Evolutionary conservation across 2,329 filamentous ascomycete species (phyloP).

Genomic region (Plenodomus tracheiphilus): DNA sequence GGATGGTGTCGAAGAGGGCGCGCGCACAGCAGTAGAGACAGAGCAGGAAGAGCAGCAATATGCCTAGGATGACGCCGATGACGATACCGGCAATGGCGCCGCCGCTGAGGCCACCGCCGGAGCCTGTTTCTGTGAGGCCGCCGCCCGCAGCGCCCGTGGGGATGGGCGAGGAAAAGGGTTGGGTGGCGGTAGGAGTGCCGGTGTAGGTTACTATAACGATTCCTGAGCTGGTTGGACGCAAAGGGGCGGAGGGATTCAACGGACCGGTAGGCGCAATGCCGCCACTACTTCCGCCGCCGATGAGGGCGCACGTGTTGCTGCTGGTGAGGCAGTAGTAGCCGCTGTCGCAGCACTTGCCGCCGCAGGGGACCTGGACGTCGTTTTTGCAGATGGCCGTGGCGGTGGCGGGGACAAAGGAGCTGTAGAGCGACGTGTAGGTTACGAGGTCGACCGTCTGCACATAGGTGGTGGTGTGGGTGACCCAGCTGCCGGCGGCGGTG

Average conservation of each 20-base stretch:
- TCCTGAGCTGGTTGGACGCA: conserved; percentile 57
- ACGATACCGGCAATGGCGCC: conserved; percentile 83
- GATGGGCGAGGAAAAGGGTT: conserved; percentile 57
- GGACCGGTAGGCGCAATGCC: conserved; percentile 39
- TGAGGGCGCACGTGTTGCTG: conserved; percentile 61
- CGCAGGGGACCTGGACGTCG: conserved; percentile 63
- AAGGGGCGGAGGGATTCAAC: conserved; percentile 53
- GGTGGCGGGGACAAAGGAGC: conserved; percentile 36
- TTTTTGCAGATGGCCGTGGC: conserved; percentile 49
- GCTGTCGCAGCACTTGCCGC: conserved; percentile 69
- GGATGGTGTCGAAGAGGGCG: conserved; percentile 60
- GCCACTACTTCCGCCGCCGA: conserved; percentile 55
- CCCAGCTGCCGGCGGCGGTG: conserved; percentile 48
- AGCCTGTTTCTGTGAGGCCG: conserved; percentile 34
- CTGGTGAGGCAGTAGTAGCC: conserved; percentile 65
- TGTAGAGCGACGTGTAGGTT: conserved; percentile 60
- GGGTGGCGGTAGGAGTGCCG: conserved; percentile 50
- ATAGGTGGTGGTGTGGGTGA: conserved; percentile 61
- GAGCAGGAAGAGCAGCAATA: conserved; percentile 68
- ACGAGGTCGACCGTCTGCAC: conserved; percentile 56
- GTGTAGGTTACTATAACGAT: conserved; percentile 56
- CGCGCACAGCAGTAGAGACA: conserved; percentile 71
- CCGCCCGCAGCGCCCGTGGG: conserved; percentile 55
- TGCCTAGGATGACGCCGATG: conserved; percentile 70
- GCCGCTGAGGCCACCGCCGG: conserved; percentile 58